phyloP scores from a whole-genome alignment of 192 early-diverging fungal genomes.

The Dissophora globulifera region DNA sequence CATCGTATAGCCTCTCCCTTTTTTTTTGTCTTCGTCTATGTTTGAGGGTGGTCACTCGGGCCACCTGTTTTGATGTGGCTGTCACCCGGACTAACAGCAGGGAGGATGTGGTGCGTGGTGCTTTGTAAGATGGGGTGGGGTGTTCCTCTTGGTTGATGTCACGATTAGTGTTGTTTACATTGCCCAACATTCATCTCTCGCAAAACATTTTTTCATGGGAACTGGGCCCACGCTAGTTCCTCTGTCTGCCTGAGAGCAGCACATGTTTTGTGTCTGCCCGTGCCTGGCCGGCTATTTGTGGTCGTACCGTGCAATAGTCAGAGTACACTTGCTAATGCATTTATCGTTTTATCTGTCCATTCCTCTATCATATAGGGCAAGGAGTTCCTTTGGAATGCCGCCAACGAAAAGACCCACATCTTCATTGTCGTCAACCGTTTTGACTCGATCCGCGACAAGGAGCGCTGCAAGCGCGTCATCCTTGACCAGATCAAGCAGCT shows the following conservation, averaged over 20 bases:
- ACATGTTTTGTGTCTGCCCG: neutral
- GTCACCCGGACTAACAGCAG: too few relatives aligned
- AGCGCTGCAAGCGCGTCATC: conserved; percentile 93
- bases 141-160: neutral
- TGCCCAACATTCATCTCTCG: neutral
- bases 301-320: too few relatives aligned
- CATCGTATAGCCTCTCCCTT: too few relatives aligned
- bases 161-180: too few relatives aligned
- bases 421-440: conserved; percentile 99
- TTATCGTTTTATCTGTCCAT: too few relatives aligned
- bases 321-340: too few relatives aligned
- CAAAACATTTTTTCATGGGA: conserved; percentile 43
- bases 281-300: too few relatives aligned
- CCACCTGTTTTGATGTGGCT: neutral
- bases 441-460: conserved; percentile 93
- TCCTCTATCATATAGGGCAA: conserved; percentile 90
- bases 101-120: neutral
- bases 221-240: conserved; percentile 2
- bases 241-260: neutral
- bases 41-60: neutral
- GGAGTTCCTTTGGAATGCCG: conserved; percentile 95
- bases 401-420: conserved; percentile 98
- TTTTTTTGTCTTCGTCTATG: conserved; percentile 9
- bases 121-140: too few relatives aligned
- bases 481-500: conserved; percentile 97